Conservation (phyloP, 2,329 filamentous ascomycete genomes). For the Talaromyces sp. region DNA sequence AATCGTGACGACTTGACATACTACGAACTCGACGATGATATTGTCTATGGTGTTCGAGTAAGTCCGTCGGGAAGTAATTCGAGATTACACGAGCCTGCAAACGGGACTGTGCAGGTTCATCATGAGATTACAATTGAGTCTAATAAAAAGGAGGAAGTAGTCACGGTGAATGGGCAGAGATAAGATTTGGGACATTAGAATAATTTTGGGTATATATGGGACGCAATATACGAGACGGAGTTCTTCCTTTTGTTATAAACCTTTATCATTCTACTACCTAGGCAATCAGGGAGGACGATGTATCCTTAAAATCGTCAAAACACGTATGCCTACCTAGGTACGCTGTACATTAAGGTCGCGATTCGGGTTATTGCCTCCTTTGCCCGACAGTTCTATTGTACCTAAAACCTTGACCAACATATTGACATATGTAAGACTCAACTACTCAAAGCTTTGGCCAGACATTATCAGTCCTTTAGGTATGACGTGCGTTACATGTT, state of each 20-base stretch:
- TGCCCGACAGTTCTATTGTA: background rate
- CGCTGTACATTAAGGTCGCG: background rate
- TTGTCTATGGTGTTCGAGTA: conserved; percentile 17
- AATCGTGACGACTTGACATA: conserved; percentile 14
- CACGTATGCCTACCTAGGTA: too few species aligned
- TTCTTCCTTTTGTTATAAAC: background rate
- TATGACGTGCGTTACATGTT: background rate
- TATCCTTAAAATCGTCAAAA: too few species aligned
- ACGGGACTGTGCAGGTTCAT: conserved; percentile 18
- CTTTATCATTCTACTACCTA: too few species aligned
- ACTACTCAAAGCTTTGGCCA: background rate
- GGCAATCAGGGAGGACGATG: too few species aligned
- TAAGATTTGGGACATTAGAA: background rate
- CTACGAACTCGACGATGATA: conserved; percentile 18
- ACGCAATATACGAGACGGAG: background rate
- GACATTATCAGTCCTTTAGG: background rate
- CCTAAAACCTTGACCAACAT: background rate
- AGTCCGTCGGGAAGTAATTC: conserved; percentile 17
- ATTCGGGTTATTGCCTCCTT: background rate
- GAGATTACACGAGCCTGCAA: conserved; percentile 17
- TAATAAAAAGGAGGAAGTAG: conserved; percentile 16
- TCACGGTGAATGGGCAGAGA: conserved; percentile 4
- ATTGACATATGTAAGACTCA: background rate
- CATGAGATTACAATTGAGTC: conserved; percentile 18
- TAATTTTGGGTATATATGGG: background rate